Conservation (phyloP, 1,284 basidiomycete genomes). For the Fomitopsis pinicola region DNA sequence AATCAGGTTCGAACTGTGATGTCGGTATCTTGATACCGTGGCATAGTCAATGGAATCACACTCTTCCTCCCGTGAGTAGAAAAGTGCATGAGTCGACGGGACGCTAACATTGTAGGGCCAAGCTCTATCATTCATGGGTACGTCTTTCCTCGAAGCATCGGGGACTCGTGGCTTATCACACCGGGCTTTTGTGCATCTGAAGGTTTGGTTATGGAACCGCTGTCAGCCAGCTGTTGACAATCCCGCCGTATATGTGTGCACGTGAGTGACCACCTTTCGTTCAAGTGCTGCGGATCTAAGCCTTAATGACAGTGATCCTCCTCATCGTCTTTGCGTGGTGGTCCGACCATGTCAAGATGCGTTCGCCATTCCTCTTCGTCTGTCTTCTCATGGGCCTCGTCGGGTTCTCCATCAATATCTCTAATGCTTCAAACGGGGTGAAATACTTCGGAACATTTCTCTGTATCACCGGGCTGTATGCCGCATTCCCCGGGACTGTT, state of each 20-base stretch:
- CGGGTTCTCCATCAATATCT: conserved; percentile 66
- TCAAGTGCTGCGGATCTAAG: neutral
- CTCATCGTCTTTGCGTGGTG: conserved; percentile 49
- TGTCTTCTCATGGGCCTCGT: conserved; percentile 50
- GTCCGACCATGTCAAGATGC: conserved; percentile 54
- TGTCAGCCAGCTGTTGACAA: conserved; percentile 62
- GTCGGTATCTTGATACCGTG: neutral
- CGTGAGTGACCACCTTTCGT: conserved; percentile 32
- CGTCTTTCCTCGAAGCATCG: conserved; percentile 5
- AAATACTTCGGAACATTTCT: conserved; percentile 72
- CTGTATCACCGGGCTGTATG: conserved; percentile 56
- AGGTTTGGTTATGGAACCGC: conserved; percentile 56
- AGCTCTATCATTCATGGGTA: conserved; percentile 63
- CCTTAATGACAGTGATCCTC: conserved; percentile 37
- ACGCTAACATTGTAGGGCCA: neutral
- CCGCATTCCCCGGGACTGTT: conserved; percentile 57
- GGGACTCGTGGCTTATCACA: neutral
- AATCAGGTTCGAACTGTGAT: neutral
- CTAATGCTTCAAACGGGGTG: conserved; percentile 39
- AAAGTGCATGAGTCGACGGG: neutral
- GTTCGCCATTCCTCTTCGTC: conserved; percentile 56
- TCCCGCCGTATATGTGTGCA: conserved; percentile 64
- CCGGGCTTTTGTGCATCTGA: no score
- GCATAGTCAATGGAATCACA: conserved; percentile 16
- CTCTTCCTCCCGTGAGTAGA: conserved; percentile 21